Conservation (phyloP, 1,139 yeast genomes). For the Candida smagusa region DNA sequence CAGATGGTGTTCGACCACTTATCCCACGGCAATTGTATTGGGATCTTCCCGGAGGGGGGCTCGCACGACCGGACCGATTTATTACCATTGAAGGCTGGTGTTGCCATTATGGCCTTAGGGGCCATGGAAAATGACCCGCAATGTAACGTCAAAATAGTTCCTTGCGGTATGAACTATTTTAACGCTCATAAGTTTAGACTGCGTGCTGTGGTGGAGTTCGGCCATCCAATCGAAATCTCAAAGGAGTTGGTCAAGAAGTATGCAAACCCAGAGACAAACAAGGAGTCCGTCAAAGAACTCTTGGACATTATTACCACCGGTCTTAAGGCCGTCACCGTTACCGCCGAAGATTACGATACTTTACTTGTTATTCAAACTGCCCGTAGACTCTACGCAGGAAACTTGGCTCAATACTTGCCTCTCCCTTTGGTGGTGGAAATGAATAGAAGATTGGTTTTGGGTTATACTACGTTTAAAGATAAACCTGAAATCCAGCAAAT, state of each 20-base stretch:
- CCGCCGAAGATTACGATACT: slow-evolving; percentile 33
- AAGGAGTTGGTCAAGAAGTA: slow-evolving; percentile 58
- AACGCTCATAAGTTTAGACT: slow-evolving; percentile 45
- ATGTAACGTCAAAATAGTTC: slow-evolving; percentile 49
- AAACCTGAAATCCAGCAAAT: slow-evolving; percentile 34
- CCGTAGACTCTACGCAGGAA: slow-evolving; percentile 56
- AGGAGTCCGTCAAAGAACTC: slow-evolving; percentile 60
- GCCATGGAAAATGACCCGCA: slow-evolving; percentile 59
- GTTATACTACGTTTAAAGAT: slow-evolving; percentile 35
- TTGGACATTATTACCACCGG: slow-evolving; percentile 25
- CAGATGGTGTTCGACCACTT: slow-evolving; percentile 79
- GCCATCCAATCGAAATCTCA: slow-evolving; percentile 40
- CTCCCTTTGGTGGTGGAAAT: slow-evolving; percentile 45
- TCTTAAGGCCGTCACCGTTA: slow-evolving; percentile 30
- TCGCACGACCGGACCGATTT: slow-evolving; percentile 40
- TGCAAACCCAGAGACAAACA: slow-evolving; percentile 58
- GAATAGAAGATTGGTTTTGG: slow-evolving; percentile 41
- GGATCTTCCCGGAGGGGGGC: slow-evolving; percentile 91
- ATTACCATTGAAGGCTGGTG: slow-evolving; percentile 46
- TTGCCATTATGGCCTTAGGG: slow-evolving; percentile 49
- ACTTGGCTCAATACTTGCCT: slow-evolving; percentile 57
- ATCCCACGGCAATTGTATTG: slow-evolving; percentile 75
- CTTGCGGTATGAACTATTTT: slow-evolving; percentile 48
- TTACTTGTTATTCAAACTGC: slow-evolving; percentile 35
- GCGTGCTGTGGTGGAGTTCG: slow-evolving; percentile 48